Base-by-base conservation (phyloP, 2,329 filamentous ascomycete species). In the Sarocladium brachiariae region DNA sequence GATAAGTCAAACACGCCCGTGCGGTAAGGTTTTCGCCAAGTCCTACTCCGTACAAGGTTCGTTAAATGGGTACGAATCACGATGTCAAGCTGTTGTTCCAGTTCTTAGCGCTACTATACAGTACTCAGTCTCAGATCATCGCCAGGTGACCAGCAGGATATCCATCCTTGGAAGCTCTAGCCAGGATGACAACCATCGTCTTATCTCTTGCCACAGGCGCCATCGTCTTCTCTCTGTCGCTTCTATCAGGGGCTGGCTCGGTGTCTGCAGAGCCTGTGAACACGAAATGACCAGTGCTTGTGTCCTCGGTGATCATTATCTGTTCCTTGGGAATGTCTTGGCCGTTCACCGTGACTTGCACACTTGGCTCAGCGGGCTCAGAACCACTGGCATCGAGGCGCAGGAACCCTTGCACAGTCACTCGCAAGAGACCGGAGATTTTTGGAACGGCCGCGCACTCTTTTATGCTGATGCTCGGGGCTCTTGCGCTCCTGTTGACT, bases 121-220 rank as follows among this genome's bases (percentile, higher is more conserved):
- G 7, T 39, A 6, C 6, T 7, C 11, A 6, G 16, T 16, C 7
- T 25, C 51, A 56, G 8, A 56, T 16, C 9, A 55, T 30, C n/a
- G 21, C 30, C 11, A 55, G 19, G 25, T 50, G 48, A 1, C 55
- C 53, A 18, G 49, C 14, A n/a, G 52, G 53, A 35, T 41, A 52
- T 13, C 55, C 52, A 19, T 31, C 25, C 14, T 18, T 34, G 6
- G 48, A 49, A 2, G 43, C 30, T 18, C 53, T 53, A n/a, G 52
- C 56, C 13, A 58, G 30, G 14, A 58, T 30, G 8, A 56, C 54
- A 4, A 58, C 52, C 53, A 58, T 55, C 3, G 39, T 53, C 52
- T 56, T 55, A 25, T 58, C 56, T 39, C 52, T 30, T 10, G 51
- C 53, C n/a, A 58, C 54, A 13, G 53, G 48, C 2, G 39, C 52